Conservation (phyloP, 208 protist species). For the Entamoeba moshkovskii region DNA sequence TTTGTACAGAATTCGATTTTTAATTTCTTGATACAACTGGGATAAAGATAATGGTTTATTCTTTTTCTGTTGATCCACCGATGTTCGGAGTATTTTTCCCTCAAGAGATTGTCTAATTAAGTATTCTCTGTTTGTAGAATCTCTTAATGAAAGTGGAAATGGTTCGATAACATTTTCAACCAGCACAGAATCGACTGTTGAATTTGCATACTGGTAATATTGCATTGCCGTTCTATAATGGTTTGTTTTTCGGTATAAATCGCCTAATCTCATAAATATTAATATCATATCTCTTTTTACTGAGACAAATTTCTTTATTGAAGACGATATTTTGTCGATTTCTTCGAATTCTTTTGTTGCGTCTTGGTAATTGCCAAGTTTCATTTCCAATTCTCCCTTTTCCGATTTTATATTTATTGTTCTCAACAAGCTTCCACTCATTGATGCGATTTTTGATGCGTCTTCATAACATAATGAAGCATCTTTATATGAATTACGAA, state of each 20-base stretch:
- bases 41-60: too few species aligned
- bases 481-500: not conserved
- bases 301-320: not conserved
- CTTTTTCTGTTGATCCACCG: not conserved
- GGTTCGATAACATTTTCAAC: not conserved
- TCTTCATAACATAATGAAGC: not conserved
- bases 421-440: not conserved
- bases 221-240: not conserved
- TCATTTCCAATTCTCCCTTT: not conserved
- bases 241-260: not conserved
- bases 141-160: not conserved
- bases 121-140: not conserved
- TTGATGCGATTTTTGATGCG: not conserved
- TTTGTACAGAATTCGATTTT: not conserved
- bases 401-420: not conserved
- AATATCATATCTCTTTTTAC: not conserved
- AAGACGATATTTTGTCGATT: not conserved
- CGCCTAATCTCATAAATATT: not conserved
- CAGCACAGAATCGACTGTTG: not conserved
- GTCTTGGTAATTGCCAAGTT: not conserved
- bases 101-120: not conserved
- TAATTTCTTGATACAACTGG: not conserved
- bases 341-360: not conserved
- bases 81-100: not conserved
- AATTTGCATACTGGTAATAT: not conserved